Evolutionary conservation across 345 rosid genomes (phyloP), one percentile per base, ranked within the genome.

Genomic region (Lepidium sativum): DNA sequence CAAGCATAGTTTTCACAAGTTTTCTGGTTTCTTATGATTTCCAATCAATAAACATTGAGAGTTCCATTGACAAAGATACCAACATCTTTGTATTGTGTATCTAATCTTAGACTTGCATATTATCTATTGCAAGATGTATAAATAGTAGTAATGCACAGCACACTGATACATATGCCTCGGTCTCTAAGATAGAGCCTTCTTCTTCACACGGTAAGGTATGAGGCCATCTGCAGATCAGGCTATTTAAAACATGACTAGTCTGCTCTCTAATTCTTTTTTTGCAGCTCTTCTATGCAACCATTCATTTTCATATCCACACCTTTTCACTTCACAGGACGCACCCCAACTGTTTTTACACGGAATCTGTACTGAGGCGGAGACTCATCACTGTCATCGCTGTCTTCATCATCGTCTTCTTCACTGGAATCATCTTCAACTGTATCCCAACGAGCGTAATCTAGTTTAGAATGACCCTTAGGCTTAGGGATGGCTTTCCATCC

Each of bases 401-500:
- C 80, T 2, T 84, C 90, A 20, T 91, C 95, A 0, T 83, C 82
- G 1, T 86, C 96, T 2, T 88, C 98, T 29, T 87, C 97, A 54
- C 98, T 87, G 2, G 97, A 89, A 59, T 81, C 84, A 63, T 85
- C 87, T 65, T 81, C 85, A 50, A 92, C 97, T 20, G 76, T 76
- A 63, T 89, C 82, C 97, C 98, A 92, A 34, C 97, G 81, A 4
- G 82, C 89, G 65, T 92, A 92, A 77, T 92, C 86, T 38, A 92
- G 79, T 25, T 96, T 35, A 1, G 98, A 85, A 78, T 92, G 97
- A 40, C 98, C 98, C 85, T 92, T 92, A 16, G 98, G 96, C 75
- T 87, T 92, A 31, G 98, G 98, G 54, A 92, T 92, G 5, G 97
- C 81, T 79, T 85, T 82, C 98, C 97, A 92, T 58, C 86, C 98